phyloP scores from a whole-genome alignment of 768 basidiomycete species.

The Rhodotorula graminis region DNA sequence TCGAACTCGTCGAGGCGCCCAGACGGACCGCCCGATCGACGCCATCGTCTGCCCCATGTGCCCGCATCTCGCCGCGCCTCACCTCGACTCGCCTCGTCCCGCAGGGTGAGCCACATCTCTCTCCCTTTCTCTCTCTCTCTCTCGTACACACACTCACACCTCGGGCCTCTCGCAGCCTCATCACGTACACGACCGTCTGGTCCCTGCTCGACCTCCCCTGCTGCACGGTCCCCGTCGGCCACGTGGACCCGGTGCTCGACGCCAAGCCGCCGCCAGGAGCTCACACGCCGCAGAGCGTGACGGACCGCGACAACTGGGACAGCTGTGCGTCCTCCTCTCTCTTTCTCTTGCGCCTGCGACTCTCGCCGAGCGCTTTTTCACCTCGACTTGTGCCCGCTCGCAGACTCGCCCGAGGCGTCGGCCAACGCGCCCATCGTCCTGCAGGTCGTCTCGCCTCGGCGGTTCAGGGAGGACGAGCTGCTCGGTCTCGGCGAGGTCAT shows the following conservation, averaged over 20 bases:
- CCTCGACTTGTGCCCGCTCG: not conserved
- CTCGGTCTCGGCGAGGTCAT: not conserved
- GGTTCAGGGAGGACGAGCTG: conserved; percentile 12
- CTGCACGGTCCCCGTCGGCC: conserved; percentile 13
- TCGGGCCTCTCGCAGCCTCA: conserved; percentile 9
- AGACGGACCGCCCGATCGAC: not conserved
- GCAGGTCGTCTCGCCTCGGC: conserved; percentile 7
- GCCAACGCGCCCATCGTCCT: conserved; percentile 7
- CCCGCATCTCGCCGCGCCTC: not conserved
- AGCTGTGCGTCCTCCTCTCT: conserved; percentile 58
- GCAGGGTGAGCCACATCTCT: not conserved
- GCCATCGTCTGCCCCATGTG: not conserved
- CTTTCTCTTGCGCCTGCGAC: conserved; percentile 3
- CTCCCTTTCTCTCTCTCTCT: not conserved
- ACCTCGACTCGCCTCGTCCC: not conserved
- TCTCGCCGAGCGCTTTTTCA: not conserved
- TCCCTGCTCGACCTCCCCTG: conserved; percentile 9
- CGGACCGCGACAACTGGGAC: conserved; percentile 4
- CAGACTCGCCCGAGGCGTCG: conserved; percentile 3
- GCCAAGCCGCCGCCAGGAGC: not conserved
- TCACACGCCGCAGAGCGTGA: not conserved
- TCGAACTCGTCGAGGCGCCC: too few species aligned
- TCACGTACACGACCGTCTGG: conserved; percentile 17
- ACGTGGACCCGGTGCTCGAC: not conserved
- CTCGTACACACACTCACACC: too few species aligned